Conservation (phyloP, 2,329 filamentous ascomycete genomes). For the Colletotrichum scovillei region DNA sequence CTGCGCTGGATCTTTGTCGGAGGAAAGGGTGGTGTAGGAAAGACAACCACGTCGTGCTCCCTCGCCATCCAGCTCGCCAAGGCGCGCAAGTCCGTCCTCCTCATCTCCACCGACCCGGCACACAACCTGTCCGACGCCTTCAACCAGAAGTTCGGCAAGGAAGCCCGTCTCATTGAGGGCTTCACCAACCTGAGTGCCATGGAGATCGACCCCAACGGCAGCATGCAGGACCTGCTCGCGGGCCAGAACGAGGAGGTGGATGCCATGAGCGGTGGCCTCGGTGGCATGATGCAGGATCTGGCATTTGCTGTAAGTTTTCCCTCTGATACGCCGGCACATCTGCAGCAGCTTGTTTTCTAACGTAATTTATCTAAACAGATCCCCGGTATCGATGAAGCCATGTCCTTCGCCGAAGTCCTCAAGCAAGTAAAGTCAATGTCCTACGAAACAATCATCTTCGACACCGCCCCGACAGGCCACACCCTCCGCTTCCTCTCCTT, state of each 20-base stretch:
- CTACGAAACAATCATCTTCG: slow-evolving; percentile 99
- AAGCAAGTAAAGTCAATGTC: slow-evolving; percentile 99
- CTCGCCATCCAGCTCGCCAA: slow-evolving; percentile 97
- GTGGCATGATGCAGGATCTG: slow-evolving; percentile 98
- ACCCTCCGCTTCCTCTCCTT: slow-evolving; percentile 99
- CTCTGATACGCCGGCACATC: background rate
- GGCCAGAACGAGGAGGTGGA: slow-evolving; percentile 76
- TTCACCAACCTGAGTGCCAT: slow-evolving; percentile 96
- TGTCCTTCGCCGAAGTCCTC: slow-evolving; percentile 99
- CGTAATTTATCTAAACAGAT: slow-evolving; percentile 69
- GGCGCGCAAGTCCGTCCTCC: slow-evolving; percentile 92
- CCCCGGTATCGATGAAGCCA: slow-evolving; percentile 97
- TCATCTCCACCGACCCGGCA: slow-evolving; percentile 98
- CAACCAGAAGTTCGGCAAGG: slow-evolving; percentile 99
- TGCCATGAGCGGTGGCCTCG: slow-evolving; percentile 79
- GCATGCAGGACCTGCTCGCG: slow-evolving; percentile 92
- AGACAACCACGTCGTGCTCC: slow-evolving; percentile 99
- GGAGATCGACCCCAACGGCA: slow-evolving; percentile 99
- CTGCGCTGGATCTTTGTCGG: slow-evolving; percentile 99
- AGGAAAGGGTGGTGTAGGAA: slow-evolving; percentile 97
- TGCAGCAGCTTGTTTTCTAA: background rate
- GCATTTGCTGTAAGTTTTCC: slow-evolving; percentile 82
- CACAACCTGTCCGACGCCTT: slow-evolving; percentile 99
- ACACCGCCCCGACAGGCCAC: slow-evolving; percentile 97
- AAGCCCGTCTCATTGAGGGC: slow-evolving; percentile 90